These are phyloP conservation scores for Cryphonectria parasitica DNA, from an alignment of 2,329 filamentous ascomycete genomes.

Conservation along the genomic window DNA sequence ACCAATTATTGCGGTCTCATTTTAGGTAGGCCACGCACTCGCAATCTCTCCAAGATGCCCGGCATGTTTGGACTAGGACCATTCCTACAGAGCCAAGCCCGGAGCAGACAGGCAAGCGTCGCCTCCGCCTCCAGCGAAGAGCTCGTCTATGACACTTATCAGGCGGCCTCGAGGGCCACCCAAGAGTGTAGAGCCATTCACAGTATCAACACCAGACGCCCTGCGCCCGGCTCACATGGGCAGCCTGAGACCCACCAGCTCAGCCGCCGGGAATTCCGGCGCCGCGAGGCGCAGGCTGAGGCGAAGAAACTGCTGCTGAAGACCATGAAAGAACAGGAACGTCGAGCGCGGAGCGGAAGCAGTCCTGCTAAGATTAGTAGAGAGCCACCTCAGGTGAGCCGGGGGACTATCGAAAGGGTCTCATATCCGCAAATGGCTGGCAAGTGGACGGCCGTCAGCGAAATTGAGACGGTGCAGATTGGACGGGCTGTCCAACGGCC, in stretches of 20 bases:
- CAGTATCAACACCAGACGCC: not conserved
- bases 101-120: not conserved
- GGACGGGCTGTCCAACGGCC: not conserved
- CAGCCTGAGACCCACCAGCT: not conserved
- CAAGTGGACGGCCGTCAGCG: slow-evolving; percentile 55
- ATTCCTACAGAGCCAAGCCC: not conserved
- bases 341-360: not conserved
- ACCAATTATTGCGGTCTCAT: not conserved
- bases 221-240: not conserved
- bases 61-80: not conserved
- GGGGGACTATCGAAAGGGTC: not conserved
- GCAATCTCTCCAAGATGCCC: not conserved
- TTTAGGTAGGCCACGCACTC: not conserved
- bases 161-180: not conserved
- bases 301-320: not conserved
- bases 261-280: not conserved
- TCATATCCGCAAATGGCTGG: not conserved
- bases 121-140: not conserved
- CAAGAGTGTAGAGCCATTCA: not conserved
- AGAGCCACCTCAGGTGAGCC: not conserved
- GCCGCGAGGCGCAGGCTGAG: not conserved
- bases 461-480: slow-evolving; percentile 60
- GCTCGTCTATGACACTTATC: not conserved
- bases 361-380: not conserved
- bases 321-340: not conserved